Conservation (phyloP, 257 asterid genomes). For the Solanum sejunctum region DNA sequence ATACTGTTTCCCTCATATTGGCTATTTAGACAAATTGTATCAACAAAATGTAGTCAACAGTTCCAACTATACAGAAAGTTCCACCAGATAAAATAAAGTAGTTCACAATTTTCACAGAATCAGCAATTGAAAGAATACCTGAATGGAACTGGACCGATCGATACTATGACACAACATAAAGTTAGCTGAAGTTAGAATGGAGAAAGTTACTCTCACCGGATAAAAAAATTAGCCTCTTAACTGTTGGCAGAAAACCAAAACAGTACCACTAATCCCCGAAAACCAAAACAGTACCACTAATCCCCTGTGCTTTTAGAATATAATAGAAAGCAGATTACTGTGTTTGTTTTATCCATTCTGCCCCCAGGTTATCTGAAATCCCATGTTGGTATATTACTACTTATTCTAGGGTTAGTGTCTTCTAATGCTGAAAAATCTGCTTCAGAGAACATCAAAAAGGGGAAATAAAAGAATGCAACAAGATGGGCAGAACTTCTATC, state of each 20-base stretch:
- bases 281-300: not conserved
- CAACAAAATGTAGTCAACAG: not conserved
- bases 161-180: not conserved
- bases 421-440: not conserved
- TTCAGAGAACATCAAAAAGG: not conserved
- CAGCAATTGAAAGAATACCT: not conserved
- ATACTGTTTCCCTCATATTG: not conserved
- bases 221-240: not conserved
- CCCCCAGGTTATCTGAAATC: not conserved
- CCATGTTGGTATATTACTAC: not conserved
- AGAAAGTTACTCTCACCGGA: not conserved
- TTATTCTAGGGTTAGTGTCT: not conserved
- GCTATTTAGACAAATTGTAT: not conserved
- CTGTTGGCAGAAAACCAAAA: not conserved
- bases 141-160: not conserved
- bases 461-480: not conserved
- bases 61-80: not conserved
- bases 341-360: not conserved
- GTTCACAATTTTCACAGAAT: not conserved
- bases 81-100: not conserved
- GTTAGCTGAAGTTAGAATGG: not conserved
- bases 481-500: not conserved
- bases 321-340: not conserved
- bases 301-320: not conserved
- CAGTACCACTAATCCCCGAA: not conserved